phyloP scores from a whole-genome alignment of 257 asterid species.

The Solanum stenotomum region DNA sequence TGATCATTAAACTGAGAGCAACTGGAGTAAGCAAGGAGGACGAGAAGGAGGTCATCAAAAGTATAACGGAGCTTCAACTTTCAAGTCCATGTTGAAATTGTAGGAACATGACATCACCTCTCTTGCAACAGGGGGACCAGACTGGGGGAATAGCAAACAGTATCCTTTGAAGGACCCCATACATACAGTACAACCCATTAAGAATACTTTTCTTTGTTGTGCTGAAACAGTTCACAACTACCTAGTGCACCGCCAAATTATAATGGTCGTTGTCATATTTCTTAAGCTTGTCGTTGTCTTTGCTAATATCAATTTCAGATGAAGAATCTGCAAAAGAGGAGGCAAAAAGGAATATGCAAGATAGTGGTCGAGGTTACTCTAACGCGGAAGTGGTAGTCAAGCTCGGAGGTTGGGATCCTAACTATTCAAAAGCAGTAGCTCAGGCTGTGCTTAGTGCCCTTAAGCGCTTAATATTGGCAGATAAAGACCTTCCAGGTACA shows the following conservation, averaged over 20 bases:
- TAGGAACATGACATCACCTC: background rate
- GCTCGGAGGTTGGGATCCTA: constrained; percentile 68
- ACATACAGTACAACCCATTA: background rate
- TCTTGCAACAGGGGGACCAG: background rate
- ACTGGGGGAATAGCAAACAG: background rate
- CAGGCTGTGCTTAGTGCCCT: constrained; percentile 84
- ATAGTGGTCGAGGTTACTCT: constrained; percentile 40
- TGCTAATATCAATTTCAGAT: constrained; percentile 28
- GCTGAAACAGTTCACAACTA: background rate
- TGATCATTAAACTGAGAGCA: background rate
- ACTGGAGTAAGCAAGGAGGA: background rate
- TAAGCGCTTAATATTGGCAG: constrained; percentile 61
- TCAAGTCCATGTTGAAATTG: background rate
- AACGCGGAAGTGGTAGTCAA: constrained; percentile 84
- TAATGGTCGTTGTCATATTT: background rate
- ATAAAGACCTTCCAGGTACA: constrained; percentile 75
- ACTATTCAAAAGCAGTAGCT: constrained; percentile 59
- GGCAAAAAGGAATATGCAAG: constrained; percentile 43
- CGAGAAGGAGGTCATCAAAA: background rate
- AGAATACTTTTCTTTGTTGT: background rate
- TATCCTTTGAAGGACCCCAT: background rate
- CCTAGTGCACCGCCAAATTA: background rate
- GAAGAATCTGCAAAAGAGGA: constrained; percentile 77
- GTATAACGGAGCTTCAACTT: background rate
- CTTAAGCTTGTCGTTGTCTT: background rate